These are phyloP conservation scores for Spinellus fusiger DNA, from an alignment of 192 early-diverging fungal genomes.

Conservation along the genomic window DNA sequence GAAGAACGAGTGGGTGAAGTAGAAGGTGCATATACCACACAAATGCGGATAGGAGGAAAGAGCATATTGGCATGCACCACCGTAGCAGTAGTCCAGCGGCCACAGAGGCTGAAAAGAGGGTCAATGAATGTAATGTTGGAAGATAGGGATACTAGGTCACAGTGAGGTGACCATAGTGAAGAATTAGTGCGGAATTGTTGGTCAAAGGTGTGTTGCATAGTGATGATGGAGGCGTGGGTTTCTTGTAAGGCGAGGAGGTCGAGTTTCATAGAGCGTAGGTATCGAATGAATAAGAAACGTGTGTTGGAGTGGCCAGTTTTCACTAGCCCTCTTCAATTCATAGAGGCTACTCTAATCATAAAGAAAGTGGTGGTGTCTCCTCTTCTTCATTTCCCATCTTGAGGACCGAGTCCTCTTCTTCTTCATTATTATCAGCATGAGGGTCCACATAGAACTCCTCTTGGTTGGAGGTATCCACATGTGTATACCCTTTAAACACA, in stretches of 20 bases:
- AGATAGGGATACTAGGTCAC: neutral
- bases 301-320: neutral
- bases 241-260: neutral
- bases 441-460: no score
- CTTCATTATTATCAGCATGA: no score
- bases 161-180: neutral
- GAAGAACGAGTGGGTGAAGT: neutral
- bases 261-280: neutral
- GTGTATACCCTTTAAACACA: no score
- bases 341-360: neutral
- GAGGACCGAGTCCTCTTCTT: no score
- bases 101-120: neutral
- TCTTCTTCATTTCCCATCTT: no score
- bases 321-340: neutral
- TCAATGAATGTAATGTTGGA: neutral
- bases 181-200: neutral
- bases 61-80: neutral
- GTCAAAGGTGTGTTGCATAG: neutral
- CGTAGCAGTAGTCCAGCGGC: neutral
- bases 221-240: neutral
- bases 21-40: slow-evolving; percentile 2
- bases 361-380: neutral
- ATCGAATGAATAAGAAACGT: neutral
- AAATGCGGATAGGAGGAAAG: neutral
- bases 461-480: no score